Percentiles rank a stretch among this genome's conserved stretches.
phyloP scores from a whole-genome alignment of 345 rosid species.

The Heritiera littoralis region DNA sequence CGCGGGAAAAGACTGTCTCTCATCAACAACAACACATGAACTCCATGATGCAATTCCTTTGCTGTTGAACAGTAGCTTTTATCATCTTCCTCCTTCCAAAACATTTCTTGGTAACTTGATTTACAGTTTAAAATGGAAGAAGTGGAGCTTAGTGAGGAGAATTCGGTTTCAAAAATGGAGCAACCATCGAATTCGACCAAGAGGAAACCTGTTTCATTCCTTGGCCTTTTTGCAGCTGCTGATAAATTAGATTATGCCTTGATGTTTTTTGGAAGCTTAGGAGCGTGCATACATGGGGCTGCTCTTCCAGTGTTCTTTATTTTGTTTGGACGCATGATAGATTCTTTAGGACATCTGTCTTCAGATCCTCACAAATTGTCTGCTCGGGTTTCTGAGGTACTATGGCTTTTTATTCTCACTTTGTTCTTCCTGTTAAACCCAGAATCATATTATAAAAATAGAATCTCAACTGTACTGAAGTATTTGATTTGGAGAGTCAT shows the following conservation, averaged over 20 bases:
- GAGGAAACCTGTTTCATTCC: conserved; percentile 46
- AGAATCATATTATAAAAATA: neutral
- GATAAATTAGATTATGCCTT: conserved; percentile 53
- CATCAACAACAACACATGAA: conserved; percentile 12
- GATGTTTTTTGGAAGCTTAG: conserved; percentile 65
- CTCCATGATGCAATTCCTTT: conserved; percentile 19
- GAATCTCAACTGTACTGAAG: neutral
- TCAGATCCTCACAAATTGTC: conserved; percentile 51
- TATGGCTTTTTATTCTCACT: neutral
- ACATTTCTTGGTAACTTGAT: conserved; percentile 1
- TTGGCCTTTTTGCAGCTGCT: conserved; percentile 64
- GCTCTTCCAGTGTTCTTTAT: conserved; percentile 71
- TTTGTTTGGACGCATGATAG: conserved; percentile 65
- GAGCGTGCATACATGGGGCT: conserved; percentile 67
- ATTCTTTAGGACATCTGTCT: conserved; percentile 65
- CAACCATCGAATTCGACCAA: conserved; percentile 19
- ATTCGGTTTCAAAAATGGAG: conserved; percentile 18
- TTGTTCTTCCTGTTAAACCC: neutral
- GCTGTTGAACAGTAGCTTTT: neutral
- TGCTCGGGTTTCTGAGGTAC: conserved; percentile 63
- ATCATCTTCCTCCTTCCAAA: neutral
- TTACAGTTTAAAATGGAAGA: conserved; percentile 27
- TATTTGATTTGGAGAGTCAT: neutral
- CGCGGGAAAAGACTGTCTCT: conserved; percentile 13
- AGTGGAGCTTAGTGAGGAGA: conserved; percentile 18